Conservation (phyloP, 768 basidiomycete species). For the Serendipita sp. region DNA sequence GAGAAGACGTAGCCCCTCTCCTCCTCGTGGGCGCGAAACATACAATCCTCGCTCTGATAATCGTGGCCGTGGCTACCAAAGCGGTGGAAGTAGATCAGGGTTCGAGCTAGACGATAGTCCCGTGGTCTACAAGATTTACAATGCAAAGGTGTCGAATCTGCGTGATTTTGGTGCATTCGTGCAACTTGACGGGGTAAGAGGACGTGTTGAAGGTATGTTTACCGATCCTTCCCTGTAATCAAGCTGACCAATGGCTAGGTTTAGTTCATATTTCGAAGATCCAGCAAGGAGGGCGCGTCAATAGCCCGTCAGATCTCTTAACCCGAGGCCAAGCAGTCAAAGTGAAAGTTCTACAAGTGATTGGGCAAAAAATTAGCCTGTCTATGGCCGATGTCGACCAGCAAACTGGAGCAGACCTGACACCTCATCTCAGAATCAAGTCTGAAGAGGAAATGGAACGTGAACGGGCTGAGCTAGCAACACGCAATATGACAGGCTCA, state of each 20-base stretch:
- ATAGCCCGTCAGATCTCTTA: conserved; percentile 74
- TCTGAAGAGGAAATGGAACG: conserved; percentile 80
- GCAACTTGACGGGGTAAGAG: conserved; percentile 68
- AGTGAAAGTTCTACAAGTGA: conserved; percentile 91
- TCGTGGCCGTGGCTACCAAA: conserved; percentile 20
- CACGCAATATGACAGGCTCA: conserved; percentile 58
- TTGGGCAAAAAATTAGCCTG: conserved; percentile 62
- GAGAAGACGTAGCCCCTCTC: conserved; percentile 38
- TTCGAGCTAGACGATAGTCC: conserved; percentile 57
- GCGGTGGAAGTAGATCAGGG: conserved; percentile 6
- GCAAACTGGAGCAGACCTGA: conserved; percentile 70
- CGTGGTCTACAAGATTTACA: conserved; percentile 87
- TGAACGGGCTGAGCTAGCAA: conserved; percentile 50
- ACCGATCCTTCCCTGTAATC: conserved; percentile 5
- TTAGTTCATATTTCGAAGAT: conserved; percentile 95
- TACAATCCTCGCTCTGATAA: conserved; percentile 23
- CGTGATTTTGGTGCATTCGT: conserved; percentile 97
- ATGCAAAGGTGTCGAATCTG: conserved; percentile 65
- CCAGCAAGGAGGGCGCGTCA: conserved; percentile 67
- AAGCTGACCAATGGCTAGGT: conserved; percentile 33
- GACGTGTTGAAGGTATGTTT: conserved; percentile 70
- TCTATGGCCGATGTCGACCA: conserved; percentile 99
- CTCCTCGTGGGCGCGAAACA: conserved; percentile 38
- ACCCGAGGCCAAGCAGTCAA: conserved; percentile 75
- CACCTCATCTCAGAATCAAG: conserved; percentile 87